Evolutionary conservation across 2,329 filamentous ascomycete species (phyloP), one percentile per base, ranked within the genome.

Genomic region (Calonectria pteridis): DNA sequence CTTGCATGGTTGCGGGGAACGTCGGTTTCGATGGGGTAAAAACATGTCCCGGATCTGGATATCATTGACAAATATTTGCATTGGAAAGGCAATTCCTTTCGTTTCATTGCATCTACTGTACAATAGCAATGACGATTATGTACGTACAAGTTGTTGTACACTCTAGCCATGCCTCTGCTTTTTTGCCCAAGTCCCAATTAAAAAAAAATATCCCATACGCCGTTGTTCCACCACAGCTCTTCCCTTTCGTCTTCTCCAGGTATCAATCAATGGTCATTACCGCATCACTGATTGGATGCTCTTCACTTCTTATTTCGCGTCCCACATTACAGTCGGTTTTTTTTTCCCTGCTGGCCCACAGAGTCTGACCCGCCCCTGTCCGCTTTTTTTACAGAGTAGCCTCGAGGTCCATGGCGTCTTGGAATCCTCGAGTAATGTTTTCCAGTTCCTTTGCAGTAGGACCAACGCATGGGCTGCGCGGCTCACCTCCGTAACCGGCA

Each of bases 401-500:
- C 69, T 82, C 82, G 50, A 86, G 69, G 31, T 77, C 78, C 78
- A 80, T 80, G 29, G 83, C 80, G 23, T 86, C 81, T 31, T 82
- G 77, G 71, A 87, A 84, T 65, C 85, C 85, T 73, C 79, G 80
- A 31, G 80, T 76, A 69, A 86, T 85, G 70, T 72, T 78, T 51
- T 83, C 77, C 26, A 84, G 79, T 58, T 83, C 79, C 49, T 84
- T 82, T 16, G 77, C 78, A 35, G 81, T 79, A 10, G 84, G 85
- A 55, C 81, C 73, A 53, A 79, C 76, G 73, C 86, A 87, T 26
- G 86, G 86, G 73, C 81, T 78, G 71, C 86, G 75, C 18, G 86
- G 86, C 76, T 82, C 83, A 29, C 85, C 84, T 20, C 83, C 84
- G 64, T 85, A 84, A 31, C 84, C 83, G 53, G 82, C 78, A 77